Evolutionary conservation across 192 early-diverging fungal genomes (phyloP), one percentile per base, ranked within the genome.

Genomic region (Obelidium mucronatum): DNA sequence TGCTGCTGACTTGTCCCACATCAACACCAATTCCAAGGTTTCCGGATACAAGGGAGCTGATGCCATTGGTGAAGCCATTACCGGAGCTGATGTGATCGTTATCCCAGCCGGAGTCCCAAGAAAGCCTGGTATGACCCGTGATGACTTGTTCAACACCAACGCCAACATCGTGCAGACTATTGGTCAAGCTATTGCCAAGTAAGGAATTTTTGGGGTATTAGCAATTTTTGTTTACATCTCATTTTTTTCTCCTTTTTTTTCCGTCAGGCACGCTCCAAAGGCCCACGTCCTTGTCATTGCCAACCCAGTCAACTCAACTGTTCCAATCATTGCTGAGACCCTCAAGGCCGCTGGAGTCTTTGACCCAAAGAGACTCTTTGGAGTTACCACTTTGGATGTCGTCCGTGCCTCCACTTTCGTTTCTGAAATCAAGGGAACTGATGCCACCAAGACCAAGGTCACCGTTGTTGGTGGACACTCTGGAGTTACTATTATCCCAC

Each of bases 221-320:
- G 67, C 68, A 15, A 51, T 62, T 76, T 77, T 78, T 67, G 6
- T n/a, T n/a, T n/a, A n/a, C 35, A 55, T 55, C 31, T 19, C 22
- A 71, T 62, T 61, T 73, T n/a, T n/a, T 58, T 28, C 58, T 75
- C 78, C 40, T 56, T 26, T 13, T 24, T 30, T 37, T 22, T 40
- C 62, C 26, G 30, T 8, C 53, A 91, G 86, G 81, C 74, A 89
- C 85, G 90, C 91, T 76, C 95, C 96, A 72, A 91, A 93, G 76
- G 96, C 95, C 55, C 87, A 94, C 84, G 79, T 94, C 73, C 86
- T 93, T 61, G 87, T 98, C 81, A 98, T 98, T 79, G 91, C 96
- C 75, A 98, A 98, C 92, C 96, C 96, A 52, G 96, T 98, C 78
- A 98, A 98, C 90, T 97, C 95, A 44, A 98, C 95, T 30, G 96